Conservation (phyloP, 106 monocot species). For the Hemerocallis citrina region DNA sequence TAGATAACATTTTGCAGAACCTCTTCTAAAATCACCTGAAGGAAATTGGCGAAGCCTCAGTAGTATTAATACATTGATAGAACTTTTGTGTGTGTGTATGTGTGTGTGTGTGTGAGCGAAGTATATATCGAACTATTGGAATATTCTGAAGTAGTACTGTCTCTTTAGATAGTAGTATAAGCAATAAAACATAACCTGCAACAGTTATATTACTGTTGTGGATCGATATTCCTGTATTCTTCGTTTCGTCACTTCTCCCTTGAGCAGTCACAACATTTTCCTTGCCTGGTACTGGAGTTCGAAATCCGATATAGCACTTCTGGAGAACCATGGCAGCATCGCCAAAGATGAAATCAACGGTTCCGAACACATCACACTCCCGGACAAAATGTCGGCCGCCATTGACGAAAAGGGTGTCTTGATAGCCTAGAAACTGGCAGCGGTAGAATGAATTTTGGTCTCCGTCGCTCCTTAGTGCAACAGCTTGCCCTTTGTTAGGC, state of each 20-base stretch:
- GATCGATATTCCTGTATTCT: not conserved
- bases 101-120: too few relatives aligned
- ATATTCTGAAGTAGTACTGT: too few relatives aligned
- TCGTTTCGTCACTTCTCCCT: slow-evolving; percentile 14
- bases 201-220: not conserved
- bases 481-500: slow-evolving; percentile 32
- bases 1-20: slow-evolving; percentile 8
- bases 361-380: slow-evolving; percentile 39
- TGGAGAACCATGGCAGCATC: slow-evolving; percentile 30
- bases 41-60: not conserved
- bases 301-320: slow-evolving; percentile 35
- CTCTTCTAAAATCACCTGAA: too few relatives aligned
- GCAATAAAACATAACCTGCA: too few relatives aligned
- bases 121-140: too few relatives aligned
- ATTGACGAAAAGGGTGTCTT: slow-evolving; percentile 34
- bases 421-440: slow-evolving; percentile 39
- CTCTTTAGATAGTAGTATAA: too few relatives aligned
- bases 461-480: slow-evolving; percentile 21
- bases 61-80: too few relatives aligned
- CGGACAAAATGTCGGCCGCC: slow-evolving; percentile 39
- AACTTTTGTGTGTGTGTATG: too few relatives aligned
- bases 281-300: slow-evolving; percentile 26
- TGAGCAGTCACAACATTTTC: slow-evolving; percentile 42
- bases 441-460: slow-evolving; percentile 26
- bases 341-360: slow-evolving; percentile 56